These are phyloP conservation scores for Pharus latifolius DNA, from an alignment of 176 grass and related monocot genomes.

Conservation along the genomic window DNA sequence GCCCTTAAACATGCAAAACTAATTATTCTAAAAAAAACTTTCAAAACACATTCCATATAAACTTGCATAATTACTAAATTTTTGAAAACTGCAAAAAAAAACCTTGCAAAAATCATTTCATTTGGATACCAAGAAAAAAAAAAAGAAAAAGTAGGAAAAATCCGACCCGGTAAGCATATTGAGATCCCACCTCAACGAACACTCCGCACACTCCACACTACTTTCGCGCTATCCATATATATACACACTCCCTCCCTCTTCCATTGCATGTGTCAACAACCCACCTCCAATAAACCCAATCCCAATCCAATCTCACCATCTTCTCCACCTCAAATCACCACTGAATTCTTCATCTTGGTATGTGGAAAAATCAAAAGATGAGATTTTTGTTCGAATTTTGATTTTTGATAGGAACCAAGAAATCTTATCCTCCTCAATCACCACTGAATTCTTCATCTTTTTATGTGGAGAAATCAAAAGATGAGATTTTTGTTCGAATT, in stretches of 20 bases:
- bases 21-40: too few relatives aligned
- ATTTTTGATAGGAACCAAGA: background rate
- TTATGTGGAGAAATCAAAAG: background rate
- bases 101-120: too few relatives aligned
- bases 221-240: conserved; percentile 32
- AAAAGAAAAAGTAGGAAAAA: too few relatives aligned
- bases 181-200: background rate
- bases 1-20: too few relatives aligned
- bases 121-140: too few relatives aligned
- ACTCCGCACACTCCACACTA: conserved; percentile 23
- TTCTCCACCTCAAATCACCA: background rate
- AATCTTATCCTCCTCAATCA: background rate
- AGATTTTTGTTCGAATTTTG: background rate
- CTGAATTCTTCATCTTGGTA: background rate
- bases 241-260: conserved; percentile 11
- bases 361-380: too few relatives aligned
- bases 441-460: background rate
- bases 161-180: conserved; percentile 12
- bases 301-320: conserved; percentile 2
- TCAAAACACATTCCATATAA: too few relatives aligned
- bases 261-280: conserved; percentile 48
- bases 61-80: background rate
- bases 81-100: conserved; percentile 6
- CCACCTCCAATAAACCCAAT: conserved; percentile 34
- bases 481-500: background rate